Base-by-base conservation (phyloP, 345 rosid genomes). In the Geranium brycei region DNA sequence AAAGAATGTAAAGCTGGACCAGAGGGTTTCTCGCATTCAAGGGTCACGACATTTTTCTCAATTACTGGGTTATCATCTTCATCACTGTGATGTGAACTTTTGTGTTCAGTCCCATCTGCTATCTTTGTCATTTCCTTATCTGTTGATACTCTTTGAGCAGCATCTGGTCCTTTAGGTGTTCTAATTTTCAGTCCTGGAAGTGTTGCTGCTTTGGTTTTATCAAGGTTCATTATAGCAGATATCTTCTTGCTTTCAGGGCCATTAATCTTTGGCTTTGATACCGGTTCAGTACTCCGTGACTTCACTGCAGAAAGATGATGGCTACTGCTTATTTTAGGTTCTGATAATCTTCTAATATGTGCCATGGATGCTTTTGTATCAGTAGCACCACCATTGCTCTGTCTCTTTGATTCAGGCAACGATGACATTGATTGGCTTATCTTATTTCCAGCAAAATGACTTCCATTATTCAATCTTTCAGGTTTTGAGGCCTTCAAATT, bases 181-280 rank as follows among this genome's bases (percentile, higher is more conserved):
- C 71, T 82, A 58, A 82, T 77, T 75, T 83, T 93, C 67, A 90
- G 82, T 70, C 83, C 95, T 0, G 92, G 91, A 67, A 90, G 90
- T 63, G 90, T 86, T 23, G 96, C 89, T 7, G 79, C 84, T 81
- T 78, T 91, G 62, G 77, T 77, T 76, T 79, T 87, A 70, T 91
- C 98, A 66, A 85, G 74, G 82, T 85, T 85, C 75, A 89, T 62
- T 40, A 91, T 85, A 63, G 91, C 98, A 57, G 95, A 84, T 77
- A 91, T 58, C 70, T 88, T 88, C 81, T 82, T 91, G 65, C 59
- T 82, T 72, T 82, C 89, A 71, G 88, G 70, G 56, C 68, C 83
- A 75, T 70, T 67, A 55, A 70, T 67, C 64, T 80, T 88, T 64
- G 70, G 63, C 68, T 73, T 85, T 71, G 80, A 65, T 61, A 74